A percentile compares a stretch with the other conserved stretches of the same genome.
These are phyloP conservation scores for Lactarius sanguifluus DNA, from an alignment of 768 basidiomycete species.

Conservation along the genomic window DNA sequence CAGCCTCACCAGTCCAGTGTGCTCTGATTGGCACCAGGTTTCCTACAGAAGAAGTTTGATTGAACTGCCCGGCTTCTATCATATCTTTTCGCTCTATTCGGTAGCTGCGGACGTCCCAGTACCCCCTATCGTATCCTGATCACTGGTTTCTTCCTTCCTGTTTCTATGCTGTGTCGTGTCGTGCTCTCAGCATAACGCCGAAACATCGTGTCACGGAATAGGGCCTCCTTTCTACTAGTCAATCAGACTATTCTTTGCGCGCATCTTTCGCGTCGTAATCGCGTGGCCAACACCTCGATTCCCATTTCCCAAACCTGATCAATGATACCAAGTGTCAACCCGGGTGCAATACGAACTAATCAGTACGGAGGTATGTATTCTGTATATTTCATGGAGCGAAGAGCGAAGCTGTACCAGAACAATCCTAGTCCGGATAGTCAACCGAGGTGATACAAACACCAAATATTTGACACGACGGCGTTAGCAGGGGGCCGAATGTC, in stretches of 20 bases:
- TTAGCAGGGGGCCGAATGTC: background rate
- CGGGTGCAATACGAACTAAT: background rate
- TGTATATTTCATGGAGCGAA: background rate
- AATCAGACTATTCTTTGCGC: background rate
- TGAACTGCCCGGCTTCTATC: background rate
- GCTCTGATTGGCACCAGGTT: background rate
- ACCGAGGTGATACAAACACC: background rate
- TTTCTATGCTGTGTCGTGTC: background rate
- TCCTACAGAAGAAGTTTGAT: background rate
- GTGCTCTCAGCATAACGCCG: background rate
- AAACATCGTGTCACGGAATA: constrained; percentile 10
- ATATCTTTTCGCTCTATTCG: background rate
- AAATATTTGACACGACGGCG: background rate
- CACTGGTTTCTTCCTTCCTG: background rate
- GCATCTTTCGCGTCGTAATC: background rate
- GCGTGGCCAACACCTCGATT: background rate
- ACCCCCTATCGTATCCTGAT: background rate
- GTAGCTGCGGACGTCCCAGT: background rate
- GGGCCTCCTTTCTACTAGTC: background rate
- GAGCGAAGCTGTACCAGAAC: background rate
- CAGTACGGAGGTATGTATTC: background rate
- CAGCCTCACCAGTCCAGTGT: background rate
- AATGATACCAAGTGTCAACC: background rate
- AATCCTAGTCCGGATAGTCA: background rate
- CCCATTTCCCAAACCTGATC: background rate